These are phyloP conservation scores for Claviceps capensis DNA, from an alignment of 2,329 filamentous ascomycete genomes.

Conservation along the genomic window DNA sequence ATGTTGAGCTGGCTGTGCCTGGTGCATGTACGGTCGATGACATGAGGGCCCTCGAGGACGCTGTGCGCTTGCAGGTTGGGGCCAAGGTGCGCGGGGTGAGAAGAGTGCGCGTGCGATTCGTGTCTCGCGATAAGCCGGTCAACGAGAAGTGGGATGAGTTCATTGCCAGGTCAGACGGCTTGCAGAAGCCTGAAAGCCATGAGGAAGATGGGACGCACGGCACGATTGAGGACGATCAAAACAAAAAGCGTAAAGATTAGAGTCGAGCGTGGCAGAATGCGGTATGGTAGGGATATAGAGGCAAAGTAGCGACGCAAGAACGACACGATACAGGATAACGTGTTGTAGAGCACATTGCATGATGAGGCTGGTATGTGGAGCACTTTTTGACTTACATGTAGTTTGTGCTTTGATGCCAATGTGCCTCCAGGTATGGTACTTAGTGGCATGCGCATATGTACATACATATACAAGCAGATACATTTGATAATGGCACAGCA, in stretches of 20 bases:
- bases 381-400: no score
- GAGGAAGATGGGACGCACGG: conserved; percentile 31
- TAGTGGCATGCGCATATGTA: not conserved
- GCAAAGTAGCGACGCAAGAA: not conserved
- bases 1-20: conserved; percentile 74
- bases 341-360: not conserved
- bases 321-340: not conserved
- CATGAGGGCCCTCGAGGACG: conserved; percentile 56
- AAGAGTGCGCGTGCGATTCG: conserved; percentile 71
- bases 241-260: conserved; percentile 18
- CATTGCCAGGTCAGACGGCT: conserved; percentile 41
- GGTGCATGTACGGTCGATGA: conserved; percentile 61
- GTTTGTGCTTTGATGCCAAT: no score
- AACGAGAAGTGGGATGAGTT: conserved; percentile 64
- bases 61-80: conserved; percentile 59
- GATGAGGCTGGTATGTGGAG: no score
- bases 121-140: conserved; percentile 47
- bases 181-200: conserved; percentile 45
- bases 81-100: conserved; percentile 71
- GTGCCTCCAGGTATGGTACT: no score
- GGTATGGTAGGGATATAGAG: not conserved
- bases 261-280: not conserved
- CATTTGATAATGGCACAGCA: no score
- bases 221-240: conserved; percentile 22
- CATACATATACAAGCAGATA: not conserved